Conservation (phyloP, 2,329 filamentous ascomycete genomes). For the Fusarium fujikuroi region DNA sequence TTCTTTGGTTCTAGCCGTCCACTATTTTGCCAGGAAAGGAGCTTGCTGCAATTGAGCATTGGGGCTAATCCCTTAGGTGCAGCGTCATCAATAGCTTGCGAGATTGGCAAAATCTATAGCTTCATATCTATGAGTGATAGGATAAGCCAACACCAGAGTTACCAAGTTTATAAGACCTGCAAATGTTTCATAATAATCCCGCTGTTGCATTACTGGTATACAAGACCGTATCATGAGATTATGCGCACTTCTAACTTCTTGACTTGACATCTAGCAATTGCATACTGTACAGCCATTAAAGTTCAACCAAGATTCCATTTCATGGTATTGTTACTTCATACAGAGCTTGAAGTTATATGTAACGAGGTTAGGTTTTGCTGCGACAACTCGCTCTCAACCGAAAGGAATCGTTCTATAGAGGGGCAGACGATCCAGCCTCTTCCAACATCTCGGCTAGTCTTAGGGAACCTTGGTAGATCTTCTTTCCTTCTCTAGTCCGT, state of each 20-base stretch:
- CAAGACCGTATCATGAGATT: not conserved
- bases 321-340: too few species aligned
- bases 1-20: not conserved
- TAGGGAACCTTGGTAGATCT: not conserved
- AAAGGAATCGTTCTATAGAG: not conserved
- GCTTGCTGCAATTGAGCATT: not conserved
- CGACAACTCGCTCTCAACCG: not conserved
- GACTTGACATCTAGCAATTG: not conserved
- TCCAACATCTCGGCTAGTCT: conserved; percentile 1
- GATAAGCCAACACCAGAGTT: not conserved
- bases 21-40: not conserved
- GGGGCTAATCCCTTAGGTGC: too few species aligned
- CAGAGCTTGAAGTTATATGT: not conserved
- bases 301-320: not conserved
- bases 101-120: not conserved
- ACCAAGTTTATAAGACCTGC: not conserved
- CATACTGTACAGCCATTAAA: not conserved
- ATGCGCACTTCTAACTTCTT: not conserved
- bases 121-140: not conserved
- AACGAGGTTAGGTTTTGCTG: not conserved
- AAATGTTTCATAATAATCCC: not conserved
- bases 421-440: not conserved
- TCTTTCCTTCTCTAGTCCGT: not conserved
- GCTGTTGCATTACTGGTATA: not conserved
- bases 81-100: not conserved